Base-by-base conservation (phyloP, 371 early-diverging fungal species). In the Choanephora cucurbitarum region DNA sequence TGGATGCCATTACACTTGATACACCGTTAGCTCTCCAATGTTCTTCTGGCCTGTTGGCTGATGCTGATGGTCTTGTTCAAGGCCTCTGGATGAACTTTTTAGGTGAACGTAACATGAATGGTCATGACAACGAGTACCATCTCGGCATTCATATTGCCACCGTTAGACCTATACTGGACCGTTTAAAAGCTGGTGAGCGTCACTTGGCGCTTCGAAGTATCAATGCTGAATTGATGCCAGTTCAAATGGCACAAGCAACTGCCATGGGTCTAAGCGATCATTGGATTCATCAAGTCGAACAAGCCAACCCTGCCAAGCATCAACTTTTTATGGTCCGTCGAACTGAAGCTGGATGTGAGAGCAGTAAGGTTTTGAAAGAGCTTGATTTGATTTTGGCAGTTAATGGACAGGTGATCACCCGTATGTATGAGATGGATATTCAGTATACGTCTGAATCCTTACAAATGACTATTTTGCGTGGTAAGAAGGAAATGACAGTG, bases 1-100 rank as follows among this genome's bases (percentile, higher is more conserved):
- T 87, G 75, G 92, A 96, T 59, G 92, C 91, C 8, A 86, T 95
- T 52, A 92, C 91, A 8, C 65, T 95, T 11, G 92, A 96, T 62
- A 90, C 94, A 41, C 92, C 95, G 11, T 64, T 94, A 41, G 87
- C 88, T 11, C 81, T 89, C 60, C 88, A 89, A 55, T 94, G 92
- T 55, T 87, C 88, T 9, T 89, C 91, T 14, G 97, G 97, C 49
- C 81, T 95, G 9, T 72, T 96, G 37, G 89, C 90, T 1, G 91
- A 92, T 59, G 58, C 78, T 13, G 68, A 85, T 14, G 94, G 88
- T 0, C 72, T 72, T 22, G 92, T 94, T 0, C 87, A 87, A 52
- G 95, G 88, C 3, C 64, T 96, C 33, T 96, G 97, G 97, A 70
- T 93, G 50, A 86, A 85, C 18, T 92, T 86, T 55, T 66, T 91